A percentile compares a stretch with the other conserved stretches of the same genome.
These are phyloP conservation scores for Macrotyloma uniflorum DNA, from an alignment of 306 rosid species.

Conservation along the genomic window DNA sequence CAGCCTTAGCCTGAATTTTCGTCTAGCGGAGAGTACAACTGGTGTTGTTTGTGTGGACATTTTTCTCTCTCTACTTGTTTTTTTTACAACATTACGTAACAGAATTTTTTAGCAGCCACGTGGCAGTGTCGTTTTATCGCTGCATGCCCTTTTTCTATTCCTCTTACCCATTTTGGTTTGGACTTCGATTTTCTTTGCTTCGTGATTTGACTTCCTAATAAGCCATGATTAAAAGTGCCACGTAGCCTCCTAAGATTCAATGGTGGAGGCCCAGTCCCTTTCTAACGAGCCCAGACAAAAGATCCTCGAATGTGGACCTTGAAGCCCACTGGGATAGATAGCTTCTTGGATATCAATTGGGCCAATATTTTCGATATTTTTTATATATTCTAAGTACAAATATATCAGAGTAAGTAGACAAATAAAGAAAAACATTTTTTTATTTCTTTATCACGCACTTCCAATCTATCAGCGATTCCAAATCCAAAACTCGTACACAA, in stretches of 20 bases:
- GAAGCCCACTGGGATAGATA: not conserved
- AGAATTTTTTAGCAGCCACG: constrained; percentile 24
- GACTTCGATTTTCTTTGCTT: not conserved
- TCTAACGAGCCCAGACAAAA: not conserved
- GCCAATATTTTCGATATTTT: no score
- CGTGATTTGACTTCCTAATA: not conserved
- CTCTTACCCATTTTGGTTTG: not conserved
- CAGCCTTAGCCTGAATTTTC: not conserved
- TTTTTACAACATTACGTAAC: not conserved
- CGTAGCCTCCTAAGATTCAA: constrained; percentile 17
- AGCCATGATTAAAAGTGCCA: constrained; percentile 16
- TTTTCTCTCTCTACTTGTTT: not conserved
- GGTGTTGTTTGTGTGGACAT: constrained; percentile 41
- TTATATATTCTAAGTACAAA: no score
- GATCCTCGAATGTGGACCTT: no score
- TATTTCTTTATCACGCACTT: no score
- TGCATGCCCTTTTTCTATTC: not conserved
- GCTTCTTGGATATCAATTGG: no score
- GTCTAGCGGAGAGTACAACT: constrained; percentile 35
- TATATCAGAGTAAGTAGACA: no score
- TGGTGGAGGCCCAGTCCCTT: not conserved
- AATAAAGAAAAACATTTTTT: no score
- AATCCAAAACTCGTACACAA: no score
- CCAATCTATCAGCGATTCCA: no score
- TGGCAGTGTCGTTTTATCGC: not conserved